Conservation (phyloP, 2,329 filamentous ascomycete species). For the Rosellinia necatrix region DNA sequence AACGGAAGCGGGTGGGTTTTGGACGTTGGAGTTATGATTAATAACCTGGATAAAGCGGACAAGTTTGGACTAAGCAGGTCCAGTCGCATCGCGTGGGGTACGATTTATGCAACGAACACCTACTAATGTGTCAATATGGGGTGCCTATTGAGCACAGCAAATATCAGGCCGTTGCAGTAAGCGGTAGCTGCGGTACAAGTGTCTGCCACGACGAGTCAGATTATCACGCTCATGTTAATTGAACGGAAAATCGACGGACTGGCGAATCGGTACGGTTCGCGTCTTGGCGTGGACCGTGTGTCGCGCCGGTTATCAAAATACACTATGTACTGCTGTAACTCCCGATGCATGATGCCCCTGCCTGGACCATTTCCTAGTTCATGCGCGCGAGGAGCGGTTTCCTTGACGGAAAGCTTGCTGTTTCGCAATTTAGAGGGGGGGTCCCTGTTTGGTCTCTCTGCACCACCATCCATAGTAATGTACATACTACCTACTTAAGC, state of each 20-base stretch:
- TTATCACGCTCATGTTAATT: conserved; percentile 14
- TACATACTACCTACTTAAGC: no score
- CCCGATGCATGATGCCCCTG: not conserved
- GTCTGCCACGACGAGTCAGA: conserved; percentile 4
- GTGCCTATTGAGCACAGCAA: no score
- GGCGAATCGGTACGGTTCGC: not conserved
- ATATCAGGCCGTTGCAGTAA: no score
- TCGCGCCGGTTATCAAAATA: conserved; percentile 3
- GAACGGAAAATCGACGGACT: conserved; percentile 1
- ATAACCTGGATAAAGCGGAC: not conserved
- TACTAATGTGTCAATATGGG: no score
- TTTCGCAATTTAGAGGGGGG: conserved; percentile 14
- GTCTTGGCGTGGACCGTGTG: not conserved
- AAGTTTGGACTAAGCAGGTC: conserved; percentile 12
- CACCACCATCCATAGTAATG: no score
- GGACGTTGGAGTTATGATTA: no score
- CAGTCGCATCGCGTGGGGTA: conserved; percentile 1
- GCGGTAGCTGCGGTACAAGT: no score
- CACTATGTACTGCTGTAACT: not conserved
- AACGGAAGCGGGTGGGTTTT: no score
- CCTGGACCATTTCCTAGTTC: conserved; percentile 4
- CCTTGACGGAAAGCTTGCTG: conserved; percentile 3
- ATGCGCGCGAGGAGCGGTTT: conserved; percentile 14
- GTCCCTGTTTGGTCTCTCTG: conserved; percentile 13
- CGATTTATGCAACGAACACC: conserved; percentile 17